Evolutionary conservation across 2,329 filamentous ascomycete genomes (phyloP).

Genomic region (Exophiala bonariae): DNA sequence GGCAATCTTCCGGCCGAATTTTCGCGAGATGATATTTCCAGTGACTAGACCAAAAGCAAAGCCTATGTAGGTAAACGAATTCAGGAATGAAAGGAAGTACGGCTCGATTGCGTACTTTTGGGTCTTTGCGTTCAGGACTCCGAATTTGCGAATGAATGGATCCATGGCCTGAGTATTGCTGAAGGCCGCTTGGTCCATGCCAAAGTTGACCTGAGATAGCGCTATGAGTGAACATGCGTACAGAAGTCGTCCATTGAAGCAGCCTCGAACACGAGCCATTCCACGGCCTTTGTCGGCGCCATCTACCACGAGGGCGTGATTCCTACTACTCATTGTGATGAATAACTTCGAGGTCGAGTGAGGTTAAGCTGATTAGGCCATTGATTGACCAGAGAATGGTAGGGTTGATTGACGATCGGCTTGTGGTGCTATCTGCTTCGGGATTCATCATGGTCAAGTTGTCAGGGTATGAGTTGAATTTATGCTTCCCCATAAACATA

Average conservation of each 20-base stretch:
- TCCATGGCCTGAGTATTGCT: slow-evolving; percentile 36
- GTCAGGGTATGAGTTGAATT: too few species aligned
- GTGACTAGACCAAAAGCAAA: too few species aligned
- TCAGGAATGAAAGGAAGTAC: slow-evolving; percentile 37
- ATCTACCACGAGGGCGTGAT: background rate
- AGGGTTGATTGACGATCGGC: too few species aligned
- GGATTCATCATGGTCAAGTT: too few species aligned
- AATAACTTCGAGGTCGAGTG: too few species aligned
- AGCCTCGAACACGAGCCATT: background rate
- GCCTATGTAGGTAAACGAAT: slow-evolving; percentile 24
- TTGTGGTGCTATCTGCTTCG: too few species aligned
- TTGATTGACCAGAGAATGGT: too few species aligned
- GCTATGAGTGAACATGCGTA: background rate
- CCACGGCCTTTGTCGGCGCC: too few species aligned
- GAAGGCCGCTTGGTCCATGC: slow-evolving; percentile 32
- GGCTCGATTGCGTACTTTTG: slow-evolving; percentile 32
- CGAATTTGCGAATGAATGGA: slow-evolving; percentile 37
- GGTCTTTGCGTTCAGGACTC: slow-evolving; percentile 27
- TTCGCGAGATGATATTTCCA: too few species aligned
- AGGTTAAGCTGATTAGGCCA: too few species aligned
- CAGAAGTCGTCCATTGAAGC: background rate
- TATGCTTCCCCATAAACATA: too few species aligned
- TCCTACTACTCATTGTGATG: background rate
- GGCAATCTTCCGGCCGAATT: too few species aligned
- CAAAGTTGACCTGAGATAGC: background rate